Base-by-base conservation (phyloP, 495 filamentous ascomycete genomes). In the Penicillium desertorum region DNA sequence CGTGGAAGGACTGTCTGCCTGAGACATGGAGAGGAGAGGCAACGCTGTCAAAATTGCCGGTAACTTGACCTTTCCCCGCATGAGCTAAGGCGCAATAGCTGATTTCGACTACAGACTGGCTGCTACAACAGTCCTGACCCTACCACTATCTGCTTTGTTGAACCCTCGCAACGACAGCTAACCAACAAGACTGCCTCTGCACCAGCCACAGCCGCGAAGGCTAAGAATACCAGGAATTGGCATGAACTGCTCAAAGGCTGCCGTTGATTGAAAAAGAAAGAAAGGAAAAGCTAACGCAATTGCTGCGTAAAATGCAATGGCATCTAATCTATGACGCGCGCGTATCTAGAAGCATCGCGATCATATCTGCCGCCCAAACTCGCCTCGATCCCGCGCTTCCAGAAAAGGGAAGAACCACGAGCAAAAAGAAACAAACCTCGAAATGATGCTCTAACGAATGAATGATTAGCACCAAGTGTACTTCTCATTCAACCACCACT, bases 401-500 rank as follows among this genome's bases (percentile, higher is more conserved):
- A 30, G 17, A 49, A 51, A 44, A 49, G 27, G 29, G 54, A 54
- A 46, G 17, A 47, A 57, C 17, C n/a, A 27, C 25, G 20, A 47
- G n/a, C 54, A 54, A 46, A 30, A 54, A 59, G 29, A 54, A 47
- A 19, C 34, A 46, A 36, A 37, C 48, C 43, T 49, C 42, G 34
- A 60, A 51, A 61, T 22, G 19, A 56, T 45, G 27, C 5, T 29
- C 12, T 14, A 44, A 43, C 8, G 44, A 44, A 5, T 52, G 16
- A 20, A 14, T 32, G 36, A 45, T 84, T 71, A 97, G 69, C 90
- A 96, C 93, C 93, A 98, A 19, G 83, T 88, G 75, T 86, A 97
- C 79, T 95, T 96, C 81, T 98, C 92, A 66, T 95, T 96, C 58
- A 79, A 81, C 51, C 91, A 71, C 94, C 94, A 98, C 46, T 91